These are phyloP conservation scores for Phytopythium montanum DNA, from an alignment of 352 stramenopile genomes.

Conservation along the genomic window DNA sequence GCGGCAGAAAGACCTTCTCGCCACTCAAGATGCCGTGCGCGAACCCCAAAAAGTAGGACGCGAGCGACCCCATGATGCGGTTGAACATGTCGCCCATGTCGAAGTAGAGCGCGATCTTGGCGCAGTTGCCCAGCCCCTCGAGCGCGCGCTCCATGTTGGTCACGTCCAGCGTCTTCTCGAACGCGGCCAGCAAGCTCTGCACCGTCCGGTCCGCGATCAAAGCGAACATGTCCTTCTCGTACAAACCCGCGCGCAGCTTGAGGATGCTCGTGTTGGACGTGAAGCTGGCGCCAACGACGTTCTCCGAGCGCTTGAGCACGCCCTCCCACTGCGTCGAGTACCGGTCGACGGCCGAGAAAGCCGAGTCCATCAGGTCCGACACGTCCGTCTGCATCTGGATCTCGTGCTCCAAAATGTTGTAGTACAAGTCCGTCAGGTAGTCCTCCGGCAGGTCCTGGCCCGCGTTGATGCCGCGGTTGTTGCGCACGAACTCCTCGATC, in stretches of 20 bases:
- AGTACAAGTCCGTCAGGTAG: slow-evolving; percentile 74
- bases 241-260: slow-evolving; percentile 77
- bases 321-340: slow-evolving; percentile 89
- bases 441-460: slow-evolving; percentile 68
- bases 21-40: slow-evolving; percentile 79
- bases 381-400: slow-evolving; percentile 90
- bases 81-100: slow-evolving; percentile 80
- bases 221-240: slow-evolving; percentile 89
- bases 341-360: slow-evolving; percentile 61
- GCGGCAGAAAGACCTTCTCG: slow-evolving; percentile 77
- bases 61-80: slow-evolving; percentile 72
- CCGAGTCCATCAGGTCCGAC: slow-evolving; percentile 71
- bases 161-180: slow-evolving; percentile 81
- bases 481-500: slow-evolving; percentile 82
- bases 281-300: slow-evolving; percentile 84
- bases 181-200: slow-evolving; percentile 76
- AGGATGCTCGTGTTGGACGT: slow-evolving; percentile 84
- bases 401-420: slow-evolving; percentile 78
- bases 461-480: slow-evolving; percentile 85
- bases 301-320: slow-evolving; percentile 82
- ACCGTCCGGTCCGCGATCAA: slow-evolving; percentile 78
- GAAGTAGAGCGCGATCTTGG: slow-evolving; percentile 85
- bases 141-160: slow-evolving; percentile 82
- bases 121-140: slow-evolving; percentile 78
- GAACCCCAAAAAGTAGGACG: slow-evolving; percentile 85